phyloP scores from a whole-genome alignment of 2,329 filamentous ascomycete species.

The Geosmithia putterillii region DNA sequence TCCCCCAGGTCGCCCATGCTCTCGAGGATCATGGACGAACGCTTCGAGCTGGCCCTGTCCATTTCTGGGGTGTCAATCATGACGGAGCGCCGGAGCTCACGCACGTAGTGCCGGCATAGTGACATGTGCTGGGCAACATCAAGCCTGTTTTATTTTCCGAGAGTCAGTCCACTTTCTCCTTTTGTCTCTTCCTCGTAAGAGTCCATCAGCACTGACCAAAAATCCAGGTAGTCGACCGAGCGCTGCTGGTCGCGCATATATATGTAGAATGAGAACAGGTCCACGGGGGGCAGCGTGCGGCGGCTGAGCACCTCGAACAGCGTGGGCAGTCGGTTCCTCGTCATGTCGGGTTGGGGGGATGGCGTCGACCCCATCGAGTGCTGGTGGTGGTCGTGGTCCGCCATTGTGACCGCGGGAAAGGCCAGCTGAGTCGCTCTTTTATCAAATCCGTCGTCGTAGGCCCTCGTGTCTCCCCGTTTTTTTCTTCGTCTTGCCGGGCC shows the following conservation, averaged over 20 bases:
- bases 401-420: no score
- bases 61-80: slow-evolving; percentile 86
- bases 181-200: not conserved
- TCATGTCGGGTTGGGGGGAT: slow-evolving; percentile 45
- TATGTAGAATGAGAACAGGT: slow-evolving; percentile 98
- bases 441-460: not conserved
- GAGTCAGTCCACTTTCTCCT: slow-evolving; percentile 1
- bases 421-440: no score
- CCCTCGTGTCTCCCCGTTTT: no score
- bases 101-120: slow-evolving; percentile 90
- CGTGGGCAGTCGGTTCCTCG: slow-evolving; percentile 78
- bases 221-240: slow-evolving; percentile 95
- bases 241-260: slow-evolving; percentile 99
- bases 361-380: slow-evolving; percentile 20
- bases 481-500: not conserved
- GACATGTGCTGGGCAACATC: slow-evolving; percentile 99
- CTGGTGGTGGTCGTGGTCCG: slow-evolving; percentile 8
- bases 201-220: slow-evolving; percentile 57
- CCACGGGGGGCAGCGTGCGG: slow-evolving; percentile 87
- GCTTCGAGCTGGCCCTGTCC: slow-evolving; percentile 68
- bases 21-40: slow-evolving; percentile 71
- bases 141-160: slow-evolving; percentile 49
- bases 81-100: slow-evolving; percentile 85
- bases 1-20: slow-evolving; percentile 55
- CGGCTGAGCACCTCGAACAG: slow-evolving; percentile 93